These are phyloP conservation scores for Sugiyamaella castrensis DNA, from an alignment of 1,139 yeast species.

Conservation along the genomic window DNA sequence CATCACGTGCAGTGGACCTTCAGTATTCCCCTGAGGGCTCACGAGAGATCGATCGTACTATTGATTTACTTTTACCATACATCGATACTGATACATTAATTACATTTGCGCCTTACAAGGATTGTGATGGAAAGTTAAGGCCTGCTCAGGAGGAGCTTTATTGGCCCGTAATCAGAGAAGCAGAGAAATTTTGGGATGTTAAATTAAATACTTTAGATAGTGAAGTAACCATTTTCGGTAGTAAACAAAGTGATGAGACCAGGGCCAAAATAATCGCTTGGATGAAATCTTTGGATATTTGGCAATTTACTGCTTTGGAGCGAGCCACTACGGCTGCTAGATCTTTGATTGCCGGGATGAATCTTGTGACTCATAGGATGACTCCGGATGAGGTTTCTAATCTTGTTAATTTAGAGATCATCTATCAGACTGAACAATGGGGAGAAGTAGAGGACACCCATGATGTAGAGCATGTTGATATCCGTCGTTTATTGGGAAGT, in stretches of 20 bases:
- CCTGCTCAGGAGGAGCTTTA: constrained; percentile 71
- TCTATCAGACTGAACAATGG: constrained; percentile 85
- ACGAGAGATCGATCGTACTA: constrained; percentile 28
- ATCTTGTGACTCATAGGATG: constrained; percentile 37
- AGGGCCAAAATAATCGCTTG: constrained; percentile 62
- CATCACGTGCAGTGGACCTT: constrained; percentile 77
- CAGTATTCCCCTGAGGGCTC: constrained; percentile 25
- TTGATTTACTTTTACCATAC: constrained; percentile 57
- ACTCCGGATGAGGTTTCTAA: constrained; percentile 70
- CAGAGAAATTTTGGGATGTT: constrained; percentile 59
- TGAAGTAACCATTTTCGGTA: constrained; percentile 82
- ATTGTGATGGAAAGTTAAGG: constrained; percentile 80
- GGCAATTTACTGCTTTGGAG: constrained; percentile 86
- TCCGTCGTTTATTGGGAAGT: constrained; percentile 75
- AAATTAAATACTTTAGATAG: constrained; percentile 65
- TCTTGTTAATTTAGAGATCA: constrained; percentile 77
- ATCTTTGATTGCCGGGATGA: constrained; percentile 70
- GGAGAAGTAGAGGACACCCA: constrained; percentile 99
- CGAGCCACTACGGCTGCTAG: constrained; percentile 81
- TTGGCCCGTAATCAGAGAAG: constrained; percentile 66
- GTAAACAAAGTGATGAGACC: constrained; percentile 60
- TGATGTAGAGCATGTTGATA: constrained; percentile 89
- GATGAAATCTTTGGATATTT: constrained; percentile 59
- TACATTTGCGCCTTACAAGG: constrained; percentile 76
- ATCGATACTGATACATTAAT: constrained; percentile 91